These are phyloP conservation scores for Thelonectria discophora DNA, from an alignment of 2,329 filamentous ascomycete genomes.

Conservation along the genomic window DNA sequence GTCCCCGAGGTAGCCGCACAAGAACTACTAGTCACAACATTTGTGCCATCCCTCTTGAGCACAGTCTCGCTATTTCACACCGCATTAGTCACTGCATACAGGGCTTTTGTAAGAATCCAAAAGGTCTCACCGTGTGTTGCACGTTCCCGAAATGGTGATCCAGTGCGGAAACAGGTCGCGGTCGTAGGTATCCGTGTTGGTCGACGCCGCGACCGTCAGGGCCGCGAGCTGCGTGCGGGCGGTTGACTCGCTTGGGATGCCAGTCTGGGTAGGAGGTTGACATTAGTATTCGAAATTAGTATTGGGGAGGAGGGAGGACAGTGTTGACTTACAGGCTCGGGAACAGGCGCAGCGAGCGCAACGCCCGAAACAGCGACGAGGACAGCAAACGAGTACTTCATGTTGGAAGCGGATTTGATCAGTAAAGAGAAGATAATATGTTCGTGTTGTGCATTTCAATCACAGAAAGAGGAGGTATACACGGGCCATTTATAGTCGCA, in stretches of 20 bases:
- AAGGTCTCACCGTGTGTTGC: conserved; percentile 76
- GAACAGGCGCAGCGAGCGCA: conserved; percentile 41
- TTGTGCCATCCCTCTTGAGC: conserved; percentile 75
- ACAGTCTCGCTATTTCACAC: conserved; percentile 70
- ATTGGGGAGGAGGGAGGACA: too few species aligned
- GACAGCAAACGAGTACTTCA: conserved; percentile 45
- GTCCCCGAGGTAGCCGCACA: conserved; percentile 72
- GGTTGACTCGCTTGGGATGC: conserved; percentile 66
- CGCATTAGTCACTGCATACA: too few species aligned
- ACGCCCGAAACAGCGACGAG: conserved; percentile 41
- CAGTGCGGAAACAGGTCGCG: conserved; percentile 77
- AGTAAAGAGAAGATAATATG: too few species aligned
- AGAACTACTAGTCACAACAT: conserved; percentile 64
- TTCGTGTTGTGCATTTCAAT: not conserved
- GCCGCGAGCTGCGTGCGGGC: conserved; percentile 66
- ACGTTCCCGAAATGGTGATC: conserved; percentile 70
- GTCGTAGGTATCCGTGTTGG: conserved; percentile 66
- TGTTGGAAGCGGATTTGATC: conserved; percentile 29
- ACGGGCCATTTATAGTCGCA: conserved; percentile 7
- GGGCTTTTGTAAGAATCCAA: too few species aligned
- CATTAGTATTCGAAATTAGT: too few species aligned
- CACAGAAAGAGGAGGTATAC: not conserved
- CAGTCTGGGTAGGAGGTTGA: conserved; percentile 55
- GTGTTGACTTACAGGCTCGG: conserved; percentile 40
- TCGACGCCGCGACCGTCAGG: conserved; percentile 66